Conservation (phyloP, 768 basidiomycete species). For the Suillus placidus region DNA sequence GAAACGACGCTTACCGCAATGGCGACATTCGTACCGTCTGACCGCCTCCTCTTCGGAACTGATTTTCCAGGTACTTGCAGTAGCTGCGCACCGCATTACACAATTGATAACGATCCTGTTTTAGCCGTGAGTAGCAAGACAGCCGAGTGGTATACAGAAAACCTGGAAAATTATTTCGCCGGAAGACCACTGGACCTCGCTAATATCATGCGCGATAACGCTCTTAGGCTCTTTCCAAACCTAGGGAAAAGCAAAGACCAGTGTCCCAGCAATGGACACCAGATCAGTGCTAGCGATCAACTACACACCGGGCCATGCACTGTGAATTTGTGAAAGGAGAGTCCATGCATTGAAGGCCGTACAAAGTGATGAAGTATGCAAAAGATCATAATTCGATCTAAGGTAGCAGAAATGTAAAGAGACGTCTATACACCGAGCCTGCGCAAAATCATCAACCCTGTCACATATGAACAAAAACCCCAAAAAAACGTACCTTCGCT, state of each 20-base stretch:
- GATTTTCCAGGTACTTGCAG: slow-evolving; percentile 68
- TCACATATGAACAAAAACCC: slow-evolving; percentile 12
- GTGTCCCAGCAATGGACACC: not conserved
- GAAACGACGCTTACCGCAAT: slow-evolving; percentile 53
- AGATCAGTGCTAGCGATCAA: not conserved
- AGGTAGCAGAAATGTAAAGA: slow-evolving; percentile 14
- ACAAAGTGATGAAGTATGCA: slow-evolving; percentile 29
- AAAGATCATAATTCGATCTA: slow-evolving; percentile 19
- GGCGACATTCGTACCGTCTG: slow-evolving; percentile 49
- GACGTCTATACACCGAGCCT: slow-evolving; percentile 63
- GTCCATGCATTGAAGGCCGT: slow-evolving; percentile 27
- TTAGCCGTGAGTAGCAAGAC: slow-evolving; percentile 61
- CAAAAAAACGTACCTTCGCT: slow-evolving; percentile 60
- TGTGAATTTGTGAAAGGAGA: slow-evolving; percentile 14
- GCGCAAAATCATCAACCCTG: slow-evolving; percentile 11
- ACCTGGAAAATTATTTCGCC: slow-evolving; percentile 52
- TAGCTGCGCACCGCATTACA: not conserved
- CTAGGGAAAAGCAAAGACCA: slow-evolving; percentile 14
- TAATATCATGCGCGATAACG: slow-evolving; percentile 51
- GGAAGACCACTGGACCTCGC: slow-evolving; percentile 42
- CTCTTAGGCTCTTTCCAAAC: slow-evolving; percentile 53
- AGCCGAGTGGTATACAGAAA: slow-evolving; percentile 62
- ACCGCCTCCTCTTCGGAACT: slow-evolving; percentile 68
- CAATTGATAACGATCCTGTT: not conserved
- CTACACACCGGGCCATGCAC: slow-evolving; percentile 11